Base-by-base conservation (phyloP, 352 stramenopile species). In the Phytophthora rubi region DNA sequence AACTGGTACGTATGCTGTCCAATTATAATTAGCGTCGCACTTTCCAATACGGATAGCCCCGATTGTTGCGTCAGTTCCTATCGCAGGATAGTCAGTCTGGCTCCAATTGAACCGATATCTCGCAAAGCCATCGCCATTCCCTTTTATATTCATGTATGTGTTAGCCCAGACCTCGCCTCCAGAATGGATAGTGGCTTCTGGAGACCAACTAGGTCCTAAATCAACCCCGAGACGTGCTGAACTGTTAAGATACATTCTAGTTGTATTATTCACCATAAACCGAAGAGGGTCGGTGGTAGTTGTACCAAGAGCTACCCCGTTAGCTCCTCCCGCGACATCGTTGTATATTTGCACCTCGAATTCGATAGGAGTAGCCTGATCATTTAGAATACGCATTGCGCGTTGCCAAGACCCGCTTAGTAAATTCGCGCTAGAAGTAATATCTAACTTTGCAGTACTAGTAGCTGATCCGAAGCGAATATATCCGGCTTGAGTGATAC, bases 61-160 rank as follows among this genome's bases (percentile, higher is more conserved):
- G 4, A 37, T 16, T 1, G 53, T 60, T 1, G 37, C 7, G 30
- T 60, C 53, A 52, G 6, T 28, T 21, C 37, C 53, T 4, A 49
- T 60, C 8, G 16, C 53, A n/a, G 33, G 47, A 26, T 60, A 61
- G 23, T 61, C 49, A 28, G 18, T 42, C 23, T 23, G 49, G 7
- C 21, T 44, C 54, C 37, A 61, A 61, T 61, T 53, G 0, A 44
- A 44, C 35, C 35, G 35, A 44, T 44, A 44, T 13, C 35, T 44
- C 5, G 35, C 35, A 13, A 44, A 44, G 5, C 35, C 35, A 44
- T 44, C 35, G 5, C 35, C 35, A 13, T 44, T 44, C 9, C 35
- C 35, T 13, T 44, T 44, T 9, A 44, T 44, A 44, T 9, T 15
- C 5, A 44, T 44, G 18, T 21, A 21, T 21, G 18, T 44, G 35